phyloP scores from a whole-genome alignment of 352 stramenopile species.

The Pythium phragmiticola region DNA sequence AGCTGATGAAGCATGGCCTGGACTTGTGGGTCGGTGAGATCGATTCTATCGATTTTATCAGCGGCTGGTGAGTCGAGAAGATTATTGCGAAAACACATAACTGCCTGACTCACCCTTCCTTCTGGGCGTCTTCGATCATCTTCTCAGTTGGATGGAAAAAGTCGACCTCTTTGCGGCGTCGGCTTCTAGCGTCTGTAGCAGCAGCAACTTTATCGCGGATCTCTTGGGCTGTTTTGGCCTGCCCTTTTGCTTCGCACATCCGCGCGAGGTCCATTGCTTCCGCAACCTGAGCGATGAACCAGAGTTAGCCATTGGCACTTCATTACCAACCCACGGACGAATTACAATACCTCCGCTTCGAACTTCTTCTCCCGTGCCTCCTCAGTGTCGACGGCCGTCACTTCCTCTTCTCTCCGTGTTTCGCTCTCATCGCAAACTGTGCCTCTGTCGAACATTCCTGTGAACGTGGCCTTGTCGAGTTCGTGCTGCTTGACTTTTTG shows the following conservation, averaged over 20 bases:
- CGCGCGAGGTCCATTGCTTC: constrained; percentile 67
- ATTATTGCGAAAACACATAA: neutral
- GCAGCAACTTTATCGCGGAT: constrained; percentile 62
- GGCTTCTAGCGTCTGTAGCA: constrained; percentile 43
- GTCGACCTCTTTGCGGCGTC: constrained; percentile 59
- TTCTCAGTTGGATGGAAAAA: constrained; percentile 75
- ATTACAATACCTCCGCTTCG: constrained; percentile 43
- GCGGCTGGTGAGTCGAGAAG: neutral
- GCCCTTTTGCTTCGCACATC: constrained; percentile 67
- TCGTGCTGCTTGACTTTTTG: constrained; percentile 60
- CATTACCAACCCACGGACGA: neutral
- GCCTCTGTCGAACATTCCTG: constrained; percentile 78
- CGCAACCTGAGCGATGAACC: constrained; percentile 34
- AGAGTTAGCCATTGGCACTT: neutral
- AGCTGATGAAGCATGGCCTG: constrained; percentile 83
- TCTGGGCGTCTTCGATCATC: constrained; percentile 79
- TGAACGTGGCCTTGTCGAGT: constrained; percentile 77
- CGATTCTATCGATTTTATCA: constrained; percentile 45
- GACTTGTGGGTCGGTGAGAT: constrained; percentile 66
- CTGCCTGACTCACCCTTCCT: constrained; percentile 51
- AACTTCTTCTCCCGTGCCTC: constrained; percentile 47
- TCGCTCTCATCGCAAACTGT: constrained; percentile 51
- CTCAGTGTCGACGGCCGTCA: constrained; percentile 13
- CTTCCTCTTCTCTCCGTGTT: constrained; percentile 14
- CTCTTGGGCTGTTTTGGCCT: constrained; percentile 53